Evolutionary conservation across 441 rosid genomes (phyloP).

Genomic region (Bruguiera hainesii): DNA sequence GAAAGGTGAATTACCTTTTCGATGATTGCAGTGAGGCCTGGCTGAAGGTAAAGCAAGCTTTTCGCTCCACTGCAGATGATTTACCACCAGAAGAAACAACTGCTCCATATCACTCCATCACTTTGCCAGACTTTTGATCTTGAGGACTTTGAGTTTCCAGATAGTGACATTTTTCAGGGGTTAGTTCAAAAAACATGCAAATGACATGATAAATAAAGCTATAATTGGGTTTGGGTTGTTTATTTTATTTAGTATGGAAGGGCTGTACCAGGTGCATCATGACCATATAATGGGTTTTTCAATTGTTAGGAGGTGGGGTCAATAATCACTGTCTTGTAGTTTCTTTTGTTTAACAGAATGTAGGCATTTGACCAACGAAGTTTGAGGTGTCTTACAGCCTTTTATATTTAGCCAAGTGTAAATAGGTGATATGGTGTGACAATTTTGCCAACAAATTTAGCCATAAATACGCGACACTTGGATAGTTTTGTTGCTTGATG

Average conservation of each 20-base stretch:
- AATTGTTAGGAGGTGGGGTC: no score
- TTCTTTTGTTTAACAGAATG: no score
- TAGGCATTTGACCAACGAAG: no score
- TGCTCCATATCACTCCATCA: conserved; percentile 97
- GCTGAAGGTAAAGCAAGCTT: conserved; percentile 97
- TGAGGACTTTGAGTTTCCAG: conserved; percentile 99
- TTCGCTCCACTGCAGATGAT: conserved; percentile 97
- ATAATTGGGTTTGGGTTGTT: neutral
- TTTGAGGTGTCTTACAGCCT: no score
- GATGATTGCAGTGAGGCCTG: conserved; percentile 99
- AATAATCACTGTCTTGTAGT: no score
- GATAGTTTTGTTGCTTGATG: neutral
- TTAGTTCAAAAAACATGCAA: conserved; percentile 37
- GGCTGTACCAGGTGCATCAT: no score
- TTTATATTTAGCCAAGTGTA: no score
- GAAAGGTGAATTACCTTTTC: conserved; percentile 97
- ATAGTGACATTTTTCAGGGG: conserved; percentile 93
- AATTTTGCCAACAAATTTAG: no score
- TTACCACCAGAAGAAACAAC: conserved; percentile 98
- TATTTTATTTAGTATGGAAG: neutral
- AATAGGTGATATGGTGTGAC: no score
- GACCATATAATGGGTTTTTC: no score
- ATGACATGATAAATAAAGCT: neutral
- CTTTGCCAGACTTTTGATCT: conserved; percentile 99
- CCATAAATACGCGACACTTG: neutral